Conservation (phyloP, 768 basidiomycete species). For the Mycena alexandri region DNA sequence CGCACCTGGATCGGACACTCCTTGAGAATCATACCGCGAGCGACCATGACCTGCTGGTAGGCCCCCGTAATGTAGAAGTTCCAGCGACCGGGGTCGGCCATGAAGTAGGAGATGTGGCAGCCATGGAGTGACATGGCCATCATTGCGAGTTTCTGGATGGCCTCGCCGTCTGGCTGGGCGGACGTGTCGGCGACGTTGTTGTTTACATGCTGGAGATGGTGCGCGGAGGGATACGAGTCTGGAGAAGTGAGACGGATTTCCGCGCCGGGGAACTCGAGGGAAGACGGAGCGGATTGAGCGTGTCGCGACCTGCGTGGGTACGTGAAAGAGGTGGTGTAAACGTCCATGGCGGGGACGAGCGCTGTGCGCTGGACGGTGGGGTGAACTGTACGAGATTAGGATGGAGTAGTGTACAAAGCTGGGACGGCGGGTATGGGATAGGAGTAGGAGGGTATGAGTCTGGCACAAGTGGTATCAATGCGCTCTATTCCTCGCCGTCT, state of each 20-base stretch:
- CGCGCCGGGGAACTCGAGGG: constrained; percentile 69
- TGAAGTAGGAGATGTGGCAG: constrained; percentile 81
- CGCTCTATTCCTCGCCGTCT: constrained; percentile 49
- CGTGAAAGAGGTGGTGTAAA: constrained; percentile 95
- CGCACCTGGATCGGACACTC: constrained; percentile 88
- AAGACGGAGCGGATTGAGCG: constrained; percentile 71
- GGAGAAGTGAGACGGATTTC: constrained; percentile 61
- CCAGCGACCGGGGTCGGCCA: constrained; percentile 81
- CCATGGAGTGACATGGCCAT: constrained; percentile 85
- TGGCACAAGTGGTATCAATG: too few species aligned
- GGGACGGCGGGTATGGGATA: constrained; percentile 52
- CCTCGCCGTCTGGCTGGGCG: constrained; percentile 72
- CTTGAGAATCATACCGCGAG: constrained; percentile 89
- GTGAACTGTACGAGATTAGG: constrained; percentile 38
- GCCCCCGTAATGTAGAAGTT: constrained; percentile 93
- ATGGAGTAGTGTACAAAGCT: constrained; percentile 39
- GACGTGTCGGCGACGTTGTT: constrained; percentile 53
- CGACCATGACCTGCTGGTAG: constrained; percentile 93
- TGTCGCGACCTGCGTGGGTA: constrained; percentile 87
- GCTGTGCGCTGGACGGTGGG: constrained; percentile 28
- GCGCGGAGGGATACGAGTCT: constrained; percentile 53
- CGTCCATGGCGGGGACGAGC: constrained; percentile 74
- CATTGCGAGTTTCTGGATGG: constrained; percentile 83
- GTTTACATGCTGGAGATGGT: constrained; percentile 56
- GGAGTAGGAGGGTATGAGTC: constrained; percentile 65